A percentile compares a stretch with the other conserved stretches of the same genome.
Conservation (phyloP, 176 grass and related monocot species). For the Avena insularis region DNA sequence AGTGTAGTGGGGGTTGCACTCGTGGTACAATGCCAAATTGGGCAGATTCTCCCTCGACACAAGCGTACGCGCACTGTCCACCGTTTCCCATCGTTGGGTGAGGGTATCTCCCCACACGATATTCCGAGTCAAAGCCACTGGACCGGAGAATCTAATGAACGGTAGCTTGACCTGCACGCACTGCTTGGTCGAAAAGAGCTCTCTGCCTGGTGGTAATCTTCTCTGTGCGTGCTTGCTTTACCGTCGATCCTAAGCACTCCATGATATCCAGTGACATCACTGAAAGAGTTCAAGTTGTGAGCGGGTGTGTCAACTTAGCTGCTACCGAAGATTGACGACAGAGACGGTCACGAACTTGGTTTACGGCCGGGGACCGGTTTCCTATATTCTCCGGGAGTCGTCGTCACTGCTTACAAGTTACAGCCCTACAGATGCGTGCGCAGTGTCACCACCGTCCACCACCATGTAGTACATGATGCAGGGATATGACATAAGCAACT, state of each 20-base stretch:
- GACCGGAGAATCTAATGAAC: slow-evolving; percentile 47
- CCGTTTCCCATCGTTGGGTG: slow-evolving; percentile 30
- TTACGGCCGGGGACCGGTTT: background rate
- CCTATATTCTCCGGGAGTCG: slow-evolving; percentile 3
- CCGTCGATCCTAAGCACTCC: background rate
- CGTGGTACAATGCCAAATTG: slow-evolving; percentile 38
- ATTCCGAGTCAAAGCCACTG: slow-evolving; percentile 35
- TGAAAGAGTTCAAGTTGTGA: background rate
- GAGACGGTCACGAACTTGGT: background rate
- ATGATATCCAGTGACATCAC: slow-evolving; percentile 30
- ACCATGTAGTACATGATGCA: background rate
- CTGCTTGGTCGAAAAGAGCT: background rate
- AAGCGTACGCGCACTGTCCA: slow-evolving; percentile 20
- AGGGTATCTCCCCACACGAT: slow-evolving; percentile 37
- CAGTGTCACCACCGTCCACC: background rate
- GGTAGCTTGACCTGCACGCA: background rate
- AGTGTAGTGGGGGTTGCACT: slow-evolving; percentile 34
- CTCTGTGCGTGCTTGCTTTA: background rate
- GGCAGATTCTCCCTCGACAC: slow-evolving; percentile 43
- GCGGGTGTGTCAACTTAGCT: slow-evolving; percentile 34
- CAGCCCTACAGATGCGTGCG: background rate
- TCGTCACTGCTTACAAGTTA: background rate
- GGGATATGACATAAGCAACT: background rate
- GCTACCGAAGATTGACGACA: background rate
- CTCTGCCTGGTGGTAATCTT: slow-evolving; percentile 5